Evolutionary conservation across 768 basidiomycete species (phyloP).

Genomic region (Psilocybe tampanensis): DNA sequence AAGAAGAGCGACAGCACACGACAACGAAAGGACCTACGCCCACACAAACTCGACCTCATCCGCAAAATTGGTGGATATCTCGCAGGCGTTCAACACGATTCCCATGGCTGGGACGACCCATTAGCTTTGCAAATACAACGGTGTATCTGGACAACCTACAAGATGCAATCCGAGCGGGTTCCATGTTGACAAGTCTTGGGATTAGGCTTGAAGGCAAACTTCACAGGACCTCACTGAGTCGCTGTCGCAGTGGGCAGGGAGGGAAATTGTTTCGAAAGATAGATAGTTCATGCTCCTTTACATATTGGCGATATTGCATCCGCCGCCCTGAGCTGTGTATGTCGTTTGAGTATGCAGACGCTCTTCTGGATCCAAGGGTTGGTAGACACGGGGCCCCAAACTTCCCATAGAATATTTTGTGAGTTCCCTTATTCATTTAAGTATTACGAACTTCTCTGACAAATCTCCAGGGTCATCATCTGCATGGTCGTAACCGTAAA

Average conservation of each 20-base stretch:
- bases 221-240: background rate
- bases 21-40: background rate
- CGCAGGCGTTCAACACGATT: slow-evolving; percentile 4
- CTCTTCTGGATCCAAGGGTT: background rate
- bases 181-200: background rate
- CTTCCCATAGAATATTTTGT: too few relatives aligned
- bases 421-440: too few relatives aligned
- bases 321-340: background rate
- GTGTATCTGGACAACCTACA: background rate
- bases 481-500: too few relatives aligned
- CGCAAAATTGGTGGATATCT: slow-evolving; percentile 1
- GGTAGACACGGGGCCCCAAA: too few relatives aligned
- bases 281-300: too few relatives aligned
- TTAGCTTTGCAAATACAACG: background rate
- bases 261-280: too few relatives aligned
- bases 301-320: background rate
- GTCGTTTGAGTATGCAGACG: background rate
- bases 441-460: too few relatives aligned
- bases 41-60: slow-evolving; percentile 13
- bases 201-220: background rate
- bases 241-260: too few relatives aligned
- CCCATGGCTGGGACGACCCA: background rate
- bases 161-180: slow-evolving; percentile 6
- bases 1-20: background rate
- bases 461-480: too few relatives aligned